phyloP scores from a whole-genome alignment of 2,329 filamentous ascomycete genomes.

The Epichloe coenophiala region DNA sequence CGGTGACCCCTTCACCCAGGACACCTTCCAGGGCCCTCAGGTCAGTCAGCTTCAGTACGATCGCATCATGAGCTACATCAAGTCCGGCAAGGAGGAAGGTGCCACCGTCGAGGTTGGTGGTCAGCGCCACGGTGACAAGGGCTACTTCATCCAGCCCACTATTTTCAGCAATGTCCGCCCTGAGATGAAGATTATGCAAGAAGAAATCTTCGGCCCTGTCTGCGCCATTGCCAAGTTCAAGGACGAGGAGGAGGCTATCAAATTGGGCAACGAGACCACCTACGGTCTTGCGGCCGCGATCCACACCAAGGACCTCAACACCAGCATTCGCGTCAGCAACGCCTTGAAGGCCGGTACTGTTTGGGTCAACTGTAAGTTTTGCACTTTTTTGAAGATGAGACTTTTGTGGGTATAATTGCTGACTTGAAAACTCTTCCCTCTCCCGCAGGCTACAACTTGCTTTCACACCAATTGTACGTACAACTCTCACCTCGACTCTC shows the following conservation, averaged over 20 bases:
- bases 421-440: not conserved
- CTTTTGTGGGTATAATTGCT: not conserved
- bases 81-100: slow-evolving; percentile 48
- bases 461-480: slow-evolving; percentile 5
- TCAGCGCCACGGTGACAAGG: slow-evolving; percentile 52
- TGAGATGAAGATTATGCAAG: slow-evolving; percentile 83
- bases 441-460: slow-evolving; percentile 44
- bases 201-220: slow-evolving; percentile 88
- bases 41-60: slow-evolving; percentile 77
- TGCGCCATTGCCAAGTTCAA: slow-evolving; percentile 78
- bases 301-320: slow-evolving; percentile 73
- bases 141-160: slow-evolving; percentile 85
- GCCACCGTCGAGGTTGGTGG: slow-evolving; percentile 45
- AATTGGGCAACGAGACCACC: slow-evolving; percentile 57
- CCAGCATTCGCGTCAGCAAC: slow-evolving; percentile 67
- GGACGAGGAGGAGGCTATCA: slow-evolving; percentile 65
- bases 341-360: slow-evolving; percentile 56
- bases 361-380: slow-evolving; percentile 34
- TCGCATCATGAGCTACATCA: slow-evolving; percentile 73
- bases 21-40: slow-evolving; percentile 82
- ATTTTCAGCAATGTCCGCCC: slow-evolving; percentile 72
- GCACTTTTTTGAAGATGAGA: not conserved
- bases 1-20: slow-evolving; percentile 65
- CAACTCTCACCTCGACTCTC: not conserved
- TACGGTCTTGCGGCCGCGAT: slow-evolving; percentile 78